Conservation (phyloP, 441 rosid species). For the Melastoma candidum region DNA sequence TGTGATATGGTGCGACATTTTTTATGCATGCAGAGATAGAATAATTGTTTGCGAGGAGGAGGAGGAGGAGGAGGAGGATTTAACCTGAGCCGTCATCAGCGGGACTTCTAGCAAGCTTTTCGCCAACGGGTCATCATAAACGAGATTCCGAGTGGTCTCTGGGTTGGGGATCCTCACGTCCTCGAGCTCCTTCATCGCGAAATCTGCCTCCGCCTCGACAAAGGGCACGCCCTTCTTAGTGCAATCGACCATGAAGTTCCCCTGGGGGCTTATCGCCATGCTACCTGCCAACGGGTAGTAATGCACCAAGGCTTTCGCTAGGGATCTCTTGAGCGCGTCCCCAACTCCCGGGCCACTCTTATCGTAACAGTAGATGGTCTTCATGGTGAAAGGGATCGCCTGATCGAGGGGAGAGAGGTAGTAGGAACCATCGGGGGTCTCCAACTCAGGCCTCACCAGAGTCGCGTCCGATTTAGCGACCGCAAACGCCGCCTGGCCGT, state of each 20-base stretch:
- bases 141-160: constrained; percentile 3
- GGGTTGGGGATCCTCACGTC: constrained; percentile 9
- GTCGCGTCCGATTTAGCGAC: neutral
- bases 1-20: too few relatives aligned
- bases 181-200: constrained; percentile 1
- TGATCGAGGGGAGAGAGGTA: constrained; percentile 12
- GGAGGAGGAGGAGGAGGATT: too few relatives aligned
- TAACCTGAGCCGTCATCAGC: constrained; percentile 8
- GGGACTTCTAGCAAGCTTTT: constrained; percentile 3
- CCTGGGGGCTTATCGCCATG: constrained; percentile 2
- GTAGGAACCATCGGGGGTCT: constrained; percentile 9
- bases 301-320: constrained; percentile 12
- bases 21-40: too few relatives aligned
- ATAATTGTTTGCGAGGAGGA: too few relatives aligned
- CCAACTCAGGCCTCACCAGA: constrained; percentile 7
- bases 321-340: constrained; percentile 5
- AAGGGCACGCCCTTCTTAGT: constrained; percentile 10
- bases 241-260: constrained; percentile 1
- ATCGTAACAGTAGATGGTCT: neutral
- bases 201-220: constrained; percentile 9
- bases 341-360: constrained; percentile 1
- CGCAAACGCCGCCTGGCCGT: neutral
- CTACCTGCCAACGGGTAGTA: constrained; percentile 10
- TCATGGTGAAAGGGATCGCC: constrained; percentile 8
- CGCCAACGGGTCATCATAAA: constrained; percentile 7